Percentiles rank a stretch among this genome's conserved stretches.
phyloP scores from a whole-genome alignment of 306 rosid species.

The Macrotyloma uniflorum region DNA sequence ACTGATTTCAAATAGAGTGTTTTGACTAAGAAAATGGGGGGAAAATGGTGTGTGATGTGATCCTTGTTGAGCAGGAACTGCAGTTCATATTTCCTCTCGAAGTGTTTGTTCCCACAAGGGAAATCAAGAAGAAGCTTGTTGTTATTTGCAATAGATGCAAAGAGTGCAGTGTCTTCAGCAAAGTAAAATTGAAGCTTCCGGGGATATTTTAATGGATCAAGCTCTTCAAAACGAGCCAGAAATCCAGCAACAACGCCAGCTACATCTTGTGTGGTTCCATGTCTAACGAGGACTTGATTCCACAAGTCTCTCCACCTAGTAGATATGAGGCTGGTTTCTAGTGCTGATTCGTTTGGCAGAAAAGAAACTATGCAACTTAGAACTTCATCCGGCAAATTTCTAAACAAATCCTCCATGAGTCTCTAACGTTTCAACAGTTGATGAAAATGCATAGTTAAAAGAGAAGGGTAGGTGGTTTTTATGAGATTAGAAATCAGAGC shows the following conservation, averaged over 20 bases:
- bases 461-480: neutral
- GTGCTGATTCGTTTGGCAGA: conserved; percentile 67
- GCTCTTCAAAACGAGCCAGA: conserved; percentile 49
- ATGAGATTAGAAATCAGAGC: neutral
- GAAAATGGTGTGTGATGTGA: conserved; percentile 31
- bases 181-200: conserved; percentile 61
- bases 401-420: conserved; percentile 38
- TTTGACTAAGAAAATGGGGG: conserved; percentile 57
- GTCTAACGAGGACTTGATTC: conserved; percentile 54
- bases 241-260: conserved; percentile 44
- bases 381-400: conserved; percentile 49
- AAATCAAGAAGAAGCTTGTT: conserved; percentile 68
- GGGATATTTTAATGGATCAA: conserved; percentile 59
- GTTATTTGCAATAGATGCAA: conserved; percentile 55
- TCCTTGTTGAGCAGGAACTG: conserved; percentile 44
- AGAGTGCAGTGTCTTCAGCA: conserved; percentile 42
- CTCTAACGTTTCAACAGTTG: neutral
- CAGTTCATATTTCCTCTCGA: conserved; percentile 41
- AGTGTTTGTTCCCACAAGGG: conserved; percentile 34
- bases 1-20: conserved; percentile 66
- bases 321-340: conserved; percentile 67
- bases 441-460: neutral
- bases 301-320: conserved; percentile 71
- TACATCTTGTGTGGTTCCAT: conserved; percentile 46
- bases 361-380: conserved; percentile 59